phyloP scores from a whole-genome alignment of 2,329 filamentous ascomycete species.

The Fusarium robinianum region DNA sequence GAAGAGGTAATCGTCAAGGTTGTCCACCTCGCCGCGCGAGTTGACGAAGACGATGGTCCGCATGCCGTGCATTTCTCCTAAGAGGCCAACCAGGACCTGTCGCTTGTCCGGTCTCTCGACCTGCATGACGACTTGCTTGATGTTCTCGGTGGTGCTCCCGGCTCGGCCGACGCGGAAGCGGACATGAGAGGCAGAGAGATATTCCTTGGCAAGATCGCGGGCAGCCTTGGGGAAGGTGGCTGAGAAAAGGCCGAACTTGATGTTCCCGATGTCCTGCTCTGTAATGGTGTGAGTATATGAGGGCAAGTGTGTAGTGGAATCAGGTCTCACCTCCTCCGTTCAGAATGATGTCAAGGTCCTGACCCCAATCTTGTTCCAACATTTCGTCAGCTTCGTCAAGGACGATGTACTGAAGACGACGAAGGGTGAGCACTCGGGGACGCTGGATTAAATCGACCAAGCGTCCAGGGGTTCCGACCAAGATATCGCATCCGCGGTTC shows the following conservation, averaged over 20 bases:
- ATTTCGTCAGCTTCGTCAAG: conserved; percentile 97
- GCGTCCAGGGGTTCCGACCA: conserved; percentile 87
- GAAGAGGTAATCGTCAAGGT: conserved; percentile 85
- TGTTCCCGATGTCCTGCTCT: conserved; percentile 74
- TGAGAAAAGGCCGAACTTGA: conserved; percentile 83
- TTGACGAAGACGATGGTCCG: conserved; percentile 93
- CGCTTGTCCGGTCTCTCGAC: conserved; percentile 71
- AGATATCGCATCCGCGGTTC: conserved; percentile 81
- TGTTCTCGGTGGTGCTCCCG: conserved; percentile 81
- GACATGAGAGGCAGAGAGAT: conserved; percentile 74
- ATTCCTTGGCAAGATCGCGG: conserved; percentile 75
- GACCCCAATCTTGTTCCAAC: conserved; percentile 77
- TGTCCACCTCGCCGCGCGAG: conserved; percentile 75
- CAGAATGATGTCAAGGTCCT: conserved; percentile 76
- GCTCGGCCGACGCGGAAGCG: conserved; percentile 86
- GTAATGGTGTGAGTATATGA: conserved; percentile 38
- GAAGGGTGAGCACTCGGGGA: conserved; percentile 69
- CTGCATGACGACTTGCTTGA: conserved; percentile 75
- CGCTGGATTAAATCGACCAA: conserved; percentile 82
- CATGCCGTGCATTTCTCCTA: conserved; percentile 70
- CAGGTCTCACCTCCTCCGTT: conserved; percentile 72
- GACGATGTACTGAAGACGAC: conserved; percentile 77
- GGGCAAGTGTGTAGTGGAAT: background rate
- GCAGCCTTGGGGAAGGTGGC: conserved; percentile 87
- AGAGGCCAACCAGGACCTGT: conserved; percentile 70